Conservation (phyloP, 805 yeast genomes). For the Myxozyma udenii region DNA sequence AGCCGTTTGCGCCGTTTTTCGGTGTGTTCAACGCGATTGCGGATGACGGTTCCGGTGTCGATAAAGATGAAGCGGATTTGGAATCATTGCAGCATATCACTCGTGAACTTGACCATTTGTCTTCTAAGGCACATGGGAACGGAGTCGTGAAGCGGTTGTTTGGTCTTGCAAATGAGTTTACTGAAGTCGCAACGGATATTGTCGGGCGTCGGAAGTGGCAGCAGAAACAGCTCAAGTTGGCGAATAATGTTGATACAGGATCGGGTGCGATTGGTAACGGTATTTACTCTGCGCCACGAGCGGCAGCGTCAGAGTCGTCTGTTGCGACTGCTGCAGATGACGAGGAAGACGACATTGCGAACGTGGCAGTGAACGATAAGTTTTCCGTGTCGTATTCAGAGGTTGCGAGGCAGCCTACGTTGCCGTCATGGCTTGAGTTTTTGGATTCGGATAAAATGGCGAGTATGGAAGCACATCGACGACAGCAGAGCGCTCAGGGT, state of each 20-base stretch:
- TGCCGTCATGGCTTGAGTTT: slow-evolving; percentile 27
- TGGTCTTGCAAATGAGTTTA: slow-evolving; percentile 18
- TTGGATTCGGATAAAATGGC: no score
- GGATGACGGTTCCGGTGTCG: slow-evolving; percentile 15
- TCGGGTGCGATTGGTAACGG: slow-evolving; percentile 2
- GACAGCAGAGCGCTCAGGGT: no score
- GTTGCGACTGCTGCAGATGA: neutral
- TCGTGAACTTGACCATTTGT: slow-evolving; percentile 10
- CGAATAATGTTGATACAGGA: slow-evolving; percentile 6
- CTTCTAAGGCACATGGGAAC: slow-evolving; percentile 11
- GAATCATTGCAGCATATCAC: slow-evolving; percentile 8
- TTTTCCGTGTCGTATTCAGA: slow-evolving; percentile 12
- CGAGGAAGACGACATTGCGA: neutral
- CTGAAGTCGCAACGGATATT: slow-evolving; percentile 23
- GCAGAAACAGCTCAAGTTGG: slow-evolving; percentile 5
- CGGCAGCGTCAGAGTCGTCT: slow-evolving; percentile 4
- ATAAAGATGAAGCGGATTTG: slow-evolving; percentile 14
- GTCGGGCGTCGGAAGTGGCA: slow-evolving; percentile 13
- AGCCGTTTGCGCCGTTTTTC: slow-evolving; percentile 27
- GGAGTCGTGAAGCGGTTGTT: slow-evolving; percentile 19
- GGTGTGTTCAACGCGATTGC: slow-evolving; percentile 25
- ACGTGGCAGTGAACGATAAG: slow-evolving; percentile 9
- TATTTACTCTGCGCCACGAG: neutral
- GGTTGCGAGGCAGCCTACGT: slow-evolving; percentile 14
- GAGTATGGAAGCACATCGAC: no score